Base-by-base conservation (phyloP, 2,329 filamentous ascomycete species). In the Xylariaceae sp. region DNA sequence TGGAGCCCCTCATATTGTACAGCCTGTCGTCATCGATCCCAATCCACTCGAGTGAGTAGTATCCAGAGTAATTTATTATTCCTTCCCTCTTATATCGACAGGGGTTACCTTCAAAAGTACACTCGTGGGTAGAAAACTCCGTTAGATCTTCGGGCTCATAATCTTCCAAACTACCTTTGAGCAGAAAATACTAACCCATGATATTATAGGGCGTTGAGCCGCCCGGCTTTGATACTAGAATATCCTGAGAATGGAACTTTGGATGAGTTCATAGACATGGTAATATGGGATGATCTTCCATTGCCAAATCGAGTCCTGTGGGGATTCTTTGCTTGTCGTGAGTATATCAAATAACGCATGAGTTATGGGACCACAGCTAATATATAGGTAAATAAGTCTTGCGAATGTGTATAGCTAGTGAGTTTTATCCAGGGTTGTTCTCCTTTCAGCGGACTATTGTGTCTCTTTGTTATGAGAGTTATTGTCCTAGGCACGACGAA, bases 1-100 rank as follows among this genome's bases (percentile, higher is more conserved):
- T 5, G 45, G 45, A 32, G 45, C 45, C n/a, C 23, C 45, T 7
- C 45, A 48, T 37, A 48, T 48, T 23, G 14, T 37, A n/a, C 45
- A 48, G 14, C 26, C 19, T 23, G 4, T 48, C 12, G 45, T 32
- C 26, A 46, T 48, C 4, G 45, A 48, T 19, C 45, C 45, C 2
- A n/a, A 48, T n/a, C 45, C 45, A 3, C 26, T 48, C 23, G 23
- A 37, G 23, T 26, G 9, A 26, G 23, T 26, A 26, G 4, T 9
- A 26, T 9, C 23, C 23, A 26, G 23, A 26, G 23, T n/a, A n/a
- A n/a, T n/a, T 26, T 26, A 4, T 26, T 26, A 4, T 26, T 26
- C 23, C 23, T 26, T 4, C 23, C 4, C 23, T 26, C 23, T 26
- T n/a, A n/a, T n/a, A n/a, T n/a, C n/a, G n/a, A n/a, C n/a, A n/a